Base-by-base conservation (phyloP, 208 protist genomes). In the Wallacemonas collosoma region DNA sequence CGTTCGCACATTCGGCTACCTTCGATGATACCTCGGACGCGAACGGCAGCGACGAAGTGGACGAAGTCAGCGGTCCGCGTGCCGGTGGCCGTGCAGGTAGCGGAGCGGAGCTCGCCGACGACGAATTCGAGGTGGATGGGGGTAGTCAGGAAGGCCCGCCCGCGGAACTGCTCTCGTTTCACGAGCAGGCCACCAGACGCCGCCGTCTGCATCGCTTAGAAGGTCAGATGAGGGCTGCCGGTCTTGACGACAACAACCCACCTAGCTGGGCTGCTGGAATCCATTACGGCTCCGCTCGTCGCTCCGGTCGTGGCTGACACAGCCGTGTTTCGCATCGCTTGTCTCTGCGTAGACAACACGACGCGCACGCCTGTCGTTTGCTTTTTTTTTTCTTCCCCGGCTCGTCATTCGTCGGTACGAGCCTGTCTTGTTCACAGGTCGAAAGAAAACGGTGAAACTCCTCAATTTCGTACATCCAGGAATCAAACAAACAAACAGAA, bases 61-160 rank as follows among this genome's bases (percentile, higher is more conserved):
- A 17, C 41, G 60, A 9, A 4, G 60, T 12, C 1, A 36, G 53
- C 11, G 53, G 53, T 7, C n/a, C 14, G 26, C 53, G 53, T 58
- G 53, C 11, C 12, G 45, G 45, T 6, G 8, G 8, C 8, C 45
- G 43, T 1, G 39, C 15, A 39, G 2, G 2, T 41, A 8, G 50
- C 36, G 60, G 17, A 2, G 45, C 75, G 45, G 71, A 72, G 69
- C 78, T 82, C 3, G 43, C 67, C 39, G 68, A 75, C 35, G 73
- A 79, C 14, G 78, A 80, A n/a, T 77, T 77, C 40, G 77, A 75
- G 61, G 64, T 48, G 12, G 9, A 73, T 41, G 43, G 7, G 11
- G 60, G 15, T 8, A 26, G 26, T 26, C 26, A 26, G 0, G 8
- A 8, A 3, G 60, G 43, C 60, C 43, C 38, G 50, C n/a, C 60